phyloP scores from a whole-genome alignment of 306 rosid species.

The Quercus dentata region DNA sequence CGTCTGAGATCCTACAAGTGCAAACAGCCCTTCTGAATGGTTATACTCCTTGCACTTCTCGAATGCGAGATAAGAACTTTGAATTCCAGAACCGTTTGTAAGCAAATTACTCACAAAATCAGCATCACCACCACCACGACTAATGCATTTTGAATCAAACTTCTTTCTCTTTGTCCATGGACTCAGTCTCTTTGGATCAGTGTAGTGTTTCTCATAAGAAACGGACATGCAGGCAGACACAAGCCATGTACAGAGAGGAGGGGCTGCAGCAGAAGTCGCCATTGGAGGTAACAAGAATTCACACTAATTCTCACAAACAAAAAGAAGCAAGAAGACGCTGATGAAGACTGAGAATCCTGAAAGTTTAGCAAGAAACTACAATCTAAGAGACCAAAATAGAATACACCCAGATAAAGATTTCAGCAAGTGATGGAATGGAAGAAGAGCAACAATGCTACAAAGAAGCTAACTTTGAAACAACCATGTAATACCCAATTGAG shows the following conservation, averaged over 20 bases:
- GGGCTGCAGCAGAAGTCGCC: conserved; percentile 57
- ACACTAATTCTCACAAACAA: background rate
- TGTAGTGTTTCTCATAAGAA: conserved; percentile 51
- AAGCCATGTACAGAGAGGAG: conserved; percentile 89
- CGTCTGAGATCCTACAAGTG: conserved; percentile 47
- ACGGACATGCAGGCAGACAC: conserved; percentile 94
- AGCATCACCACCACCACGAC: background rate
- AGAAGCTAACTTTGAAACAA: background rate
- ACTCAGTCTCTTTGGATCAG: conserved; percentile 27
- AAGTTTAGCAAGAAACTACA: background rate
- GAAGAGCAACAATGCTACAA: background rate
- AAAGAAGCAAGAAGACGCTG: background rate
- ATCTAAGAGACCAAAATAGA: background rate
- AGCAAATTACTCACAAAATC: conserved; percentile 41
- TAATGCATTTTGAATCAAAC: conserved; percentile 31
- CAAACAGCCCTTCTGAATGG: conserved; percentile 35
- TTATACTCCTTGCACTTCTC: conserved; percentile 58
- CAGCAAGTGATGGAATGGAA: background rate
- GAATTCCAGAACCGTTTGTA: conserved; percentile 71
- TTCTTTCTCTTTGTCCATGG: conserved; percentile 31
- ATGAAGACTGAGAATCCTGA: background rate
- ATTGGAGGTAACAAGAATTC: conserved; percentile 18
- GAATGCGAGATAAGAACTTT: conserved; percentile 51
- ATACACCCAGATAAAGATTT: background rate
- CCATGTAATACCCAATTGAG: background rate